Percentiles rank a stretch among this genome's conserved stretches.
These are phyloP conservation scores for Staphylotrichum tortipilum DNA, from an alignment of 495 filamentous ascomycete species.

Conservation along the genomic window DNA sequence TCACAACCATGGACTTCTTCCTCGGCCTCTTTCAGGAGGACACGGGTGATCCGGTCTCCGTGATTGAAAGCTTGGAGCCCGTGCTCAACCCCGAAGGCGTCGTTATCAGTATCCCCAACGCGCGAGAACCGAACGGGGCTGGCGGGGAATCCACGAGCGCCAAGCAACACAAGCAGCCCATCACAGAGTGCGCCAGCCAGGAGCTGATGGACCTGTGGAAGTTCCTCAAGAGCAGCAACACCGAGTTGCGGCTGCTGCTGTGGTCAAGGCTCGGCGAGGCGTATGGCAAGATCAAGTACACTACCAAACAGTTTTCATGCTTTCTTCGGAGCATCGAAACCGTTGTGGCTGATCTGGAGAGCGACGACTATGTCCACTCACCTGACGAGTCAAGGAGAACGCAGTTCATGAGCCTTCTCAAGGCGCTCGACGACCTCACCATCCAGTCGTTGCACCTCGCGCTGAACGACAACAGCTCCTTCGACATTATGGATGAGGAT, in stretches of 20 bases:
- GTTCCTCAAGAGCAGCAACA: slow-evolving; percentile 71
- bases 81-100: slow-evolving; percentile 70
- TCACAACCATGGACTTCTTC: slow-evolving; percentile 96
- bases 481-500: slow-evolving; percentile 74
- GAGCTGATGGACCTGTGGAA: slow-evolving; percentile 65
- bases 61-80: slow-evolving; percentile 89
- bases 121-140: slow-evolving; percentile 6
- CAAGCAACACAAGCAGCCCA: slow-evolving; percentile 24
- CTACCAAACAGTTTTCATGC: slow-evolving; percentile 79
- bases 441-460: slow-evolving; percentile 54
- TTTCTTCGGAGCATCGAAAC: slow-evolving; percentile 75
- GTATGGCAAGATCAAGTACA: slow-evolving; percentile 73
- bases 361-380: slow-evolving; percentile 51
- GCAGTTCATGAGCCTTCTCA: slow-evolving; percentile 64
- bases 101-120: slow-evolving; percentile 18
- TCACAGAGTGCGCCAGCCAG: slow-evolving; percentile 37
- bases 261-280: slow-evolving; percentile 84
- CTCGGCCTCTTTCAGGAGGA: slow-evolving; percentile 65
- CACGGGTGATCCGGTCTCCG: slow-evolving; percentile 59
- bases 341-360: slow-evolving; percentile 63
- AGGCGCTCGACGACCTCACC: slow-evolving; percentile 66
- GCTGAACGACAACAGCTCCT: slow-evolving; percentile 60
- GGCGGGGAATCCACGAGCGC: slow-evolving; percentile 3
- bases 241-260: slow-evolving; percentile 72
- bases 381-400: slow-evolving; percentile 53